Percentiles rank a stretch among this genome's conserved stretches.
These are phyloP conservation scores for Cordia subcordata DNA, from an alignment of 257 asterid species.

Conservation along the genomic window DNA sequence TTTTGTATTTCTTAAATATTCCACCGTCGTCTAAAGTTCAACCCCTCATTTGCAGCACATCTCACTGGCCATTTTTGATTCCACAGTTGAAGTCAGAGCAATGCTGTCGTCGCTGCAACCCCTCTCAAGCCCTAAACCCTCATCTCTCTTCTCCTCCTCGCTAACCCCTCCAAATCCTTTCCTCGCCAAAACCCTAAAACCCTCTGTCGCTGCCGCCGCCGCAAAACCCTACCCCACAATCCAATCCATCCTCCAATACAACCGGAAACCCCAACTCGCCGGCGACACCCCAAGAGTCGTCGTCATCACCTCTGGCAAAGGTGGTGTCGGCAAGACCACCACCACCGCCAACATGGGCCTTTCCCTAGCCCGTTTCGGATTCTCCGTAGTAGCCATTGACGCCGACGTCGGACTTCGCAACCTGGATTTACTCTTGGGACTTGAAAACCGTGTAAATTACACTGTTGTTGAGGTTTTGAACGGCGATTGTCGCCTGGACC, in stretches of 20 bases:
- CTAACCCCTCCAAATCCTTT: slow-evolving; percentile 13
- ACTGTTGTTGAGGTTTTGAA: slow-evolving; percentile 90
- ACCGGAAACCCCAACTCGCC: slow-evolving; percentile 92
- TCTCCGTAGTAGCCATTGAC: slow-evolving; percentile 92
- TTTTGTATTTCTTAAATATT: too few species aligned
- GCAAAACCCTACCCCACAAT: slow-evolving; percentile 20
- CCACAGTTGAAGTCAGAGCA: too few species aligned
- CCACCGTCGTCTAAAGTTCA: too few species aligned
- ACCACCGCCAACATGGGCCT: slow-evolving; percentile 96
- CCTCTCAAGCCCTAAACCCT: slow-evolving; percentile 14
- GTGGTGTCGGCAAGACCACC: slow-evolving; percentile 96
- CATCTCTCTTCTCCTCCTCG: neutral
- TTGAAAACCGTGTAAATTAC: slow-evolving; percentile 93
- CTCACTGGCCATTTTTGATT: too few species aligned
- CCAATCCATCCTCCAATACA: slow-evolving; percentile 77
- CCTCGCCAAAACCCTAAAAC: slow-evolving; percentile 30
- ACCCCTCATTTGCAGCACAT: too few species aligned
- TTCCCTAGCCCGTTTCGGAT: slow-evolving; percentile 83
- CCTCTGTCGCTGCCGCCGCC: slow-evolving; percentile 10
- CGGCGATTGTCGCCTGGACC: slow-evolving; percentile 98
- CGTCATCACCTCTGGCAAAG: slow-evolving; percentile 96
- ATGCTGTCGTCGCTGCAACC: slow-evolving; percentile 57
- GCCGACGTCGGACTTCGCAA: slow-evolving; percentile 96
- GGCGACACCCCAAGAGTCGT: slow-evolving; percentile 90
- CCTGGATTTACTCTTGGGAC: slow-evolving; percentile 90